Base-by-base conservation (phyloP, 2,329 filamentous ascomycete genomes). In the Botrytis porri region DNA sequence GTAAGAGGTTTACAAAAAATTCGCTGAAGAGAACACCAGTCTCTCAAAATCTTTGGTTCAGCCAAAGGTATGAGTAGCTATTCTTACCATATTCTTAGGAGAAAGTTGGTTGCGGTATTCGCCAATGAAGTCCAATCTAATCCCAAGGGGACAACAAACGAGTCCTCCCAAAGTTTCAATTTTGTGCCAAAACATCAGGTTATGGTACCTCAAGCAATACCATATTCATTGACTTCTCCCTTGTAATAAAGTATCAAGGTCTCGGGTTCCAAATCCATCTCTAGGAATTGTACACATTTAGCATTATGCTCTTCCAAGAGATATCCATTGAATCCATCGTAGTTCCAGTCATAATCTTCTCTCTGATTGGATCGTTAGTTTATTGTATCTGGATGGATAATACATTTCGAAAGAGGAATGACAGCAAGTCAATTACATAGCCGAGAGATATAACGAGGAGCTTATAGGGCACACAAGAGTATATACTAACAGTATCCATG, bases 201-300 rank as follows among this genome's bases (percentile, higher is more conserved):
- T n/a, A 43, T 57, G 65, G n/a, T n/a, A 57, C 54, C 25, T 69
- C 51, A 69, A 57, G 65, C 65, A 69, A 69, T 69, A n/a, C 65
- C 65, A 29, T 57, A 29, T 39, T 57, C 65, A 25, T 57, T 69
- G 18, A 57, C 29, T 1, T 32, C 16, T 41, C 65, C 48, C 1
- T 22, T n/a, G 16, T 14, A 8, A 37, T 57, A 69, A 4, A 32
- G 10, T 5, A 57, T 4, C 18, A 29, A 12, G n/a, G n/a, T 14
- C n/a, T 25, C 35, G 3, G 35, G n/a, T 25, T 37, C 22, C 48
- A 69, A 41, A 22, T 22, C 18, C 65, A 69, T 69, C n/a, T 69
- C 48, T 57, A 48, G 48, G 12, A 69, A 69, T 41, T 41, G 16
- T 20, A 5, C n/a, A 8, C 10, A 5, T 51, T 69, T 69, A 51